Evolutionary conservation across 2,329 filamentous ascomycete species (phyloP).

Genomic region (Colletotrichum sp.): DNA sequence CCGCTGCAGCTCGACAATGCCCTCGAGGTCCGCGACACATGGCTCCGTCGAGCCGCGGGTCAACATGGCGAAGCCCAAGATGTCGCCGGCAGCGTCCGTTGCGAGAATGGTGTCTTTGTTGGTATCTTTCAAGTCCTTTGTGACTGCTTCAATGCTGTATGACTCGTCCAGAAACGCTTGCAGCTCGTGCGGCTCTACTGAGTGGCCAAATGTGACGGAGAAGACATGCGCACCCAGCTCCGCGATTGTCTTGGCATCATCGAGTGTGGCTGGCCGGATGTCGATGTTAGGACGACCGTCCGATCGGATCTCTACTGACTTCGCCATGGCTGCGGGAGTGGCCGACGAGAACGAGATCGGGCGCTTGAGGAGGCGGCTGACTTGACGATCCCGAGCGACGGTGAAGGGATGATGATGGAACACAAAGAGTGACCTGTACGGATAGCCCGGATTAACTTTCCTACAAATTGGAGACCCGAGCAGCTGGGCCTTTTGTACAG

Average conservation of each 20-base stretch:
- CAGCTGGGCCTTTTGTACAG: not conserved
- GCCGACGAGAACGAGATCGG: not conserved
- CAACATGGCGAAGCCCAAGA: constrained; percentile 47
- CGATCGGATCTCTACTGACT: not conserved
- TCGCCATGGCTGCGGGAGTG: not conserved
- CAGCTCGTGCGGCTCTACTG: constrained; percentile 41
- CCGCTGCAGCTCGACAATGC: constrained; percentile 44
- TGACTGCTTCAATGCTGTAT: constrained; percentile 38
- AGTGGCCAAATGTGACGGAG: constrained; percentile 44
- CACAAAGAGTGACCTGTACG: not conserved
- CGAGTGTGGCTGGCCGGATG: not conserved
- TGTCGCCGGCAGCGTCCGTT: not conserved
- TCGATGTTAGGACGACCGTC: not conserved
- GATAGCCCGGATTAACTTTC: not conserved
- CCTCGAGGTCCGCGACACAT: constrained; percentile 34
- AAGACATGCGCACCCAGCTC: constrained; percentile 42
- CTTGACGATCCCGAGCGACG: not conserved
- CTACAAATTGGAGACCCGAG: no score
- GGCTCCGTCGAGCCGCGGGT: constrained; percentile 41
- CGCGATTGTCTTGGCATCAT: constrained; percentile 34
- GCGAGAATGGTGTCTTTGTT: constrained; percentile 32
- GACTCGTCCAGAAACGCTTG: constrained; percentile 39
- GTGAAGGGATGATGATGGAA: not conserved
- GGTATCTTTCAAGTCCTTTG: constrained; percentile 26
- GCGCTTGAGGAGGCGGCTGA: not conserved